Percentiles rank a stretch among this genome's conserved stretches.
phyloP scores from a whole-genome alignment of 805 yeast genomes.

The Kuraishia molischiana region DNA sequence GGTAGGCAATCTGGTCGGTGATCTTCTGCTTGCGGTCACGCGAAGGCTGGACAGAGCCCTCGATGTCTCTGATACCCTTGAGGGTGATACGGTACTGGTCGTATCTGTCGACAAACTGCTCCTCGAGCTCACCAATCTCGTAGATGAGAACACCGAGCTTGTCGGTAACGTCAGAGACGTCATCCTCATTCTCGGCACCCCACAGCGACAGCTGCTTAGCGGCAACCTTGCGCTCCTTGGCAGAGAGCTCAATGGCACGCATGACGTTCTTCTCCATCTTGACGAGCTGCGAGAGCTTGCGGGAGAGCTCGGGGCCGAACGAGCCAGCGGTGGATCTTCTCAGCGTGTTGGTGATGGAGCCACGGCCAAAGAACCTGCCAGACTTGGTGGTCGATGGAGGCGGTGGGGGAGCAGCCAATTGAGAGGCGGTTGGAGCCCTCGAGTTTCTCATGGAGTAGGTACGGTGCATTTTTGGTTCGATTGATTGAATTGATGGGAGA shows the following conservation, averaged over 20 bases:
- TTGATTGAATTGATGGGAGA: neutral
- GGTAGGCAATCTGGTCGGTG: slow-evolving; percentile 94
- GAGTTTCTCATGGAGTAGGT: slow-evolving; percentile 72
- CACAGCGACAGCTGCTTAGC: slow-evolving; percentile 95
- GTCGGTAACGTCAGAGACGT: slow-evolving; percentile 93
- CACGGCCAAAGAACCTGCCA: slow-evolving; percentile 64
- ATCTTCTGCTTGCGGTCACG: slow-evolving; percentile 97
- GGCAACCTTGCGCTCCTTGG: slow-evolving; percentile 90
- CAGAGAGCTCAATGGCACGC: slow-evolving; percentile 87
- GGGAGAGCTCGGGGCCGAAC: slow-evolving; percentile 89
- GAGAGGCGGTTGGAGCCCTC: slow-evolving; percentile 79
- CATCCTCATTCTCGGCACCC: slow-evolving; percentile 98
- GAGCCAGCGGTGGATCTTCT: slow-evolving; percentile 85
- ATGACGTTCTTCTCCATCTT: slow-evolving; percentile 95
- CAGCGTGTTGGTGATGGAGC: slow-evolving; percentile 57
- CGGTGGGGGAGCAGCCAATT: slow-evolving; percentile 71
- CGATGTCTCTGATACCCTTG: slow-evolving; percentile 92
- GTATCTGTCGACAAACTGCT: slow-evolving; percentile 95
- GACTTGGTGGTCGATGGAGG: slow-evolving; percentile 69
- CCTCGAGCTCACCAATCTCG: slow-evolving; percentile 97
- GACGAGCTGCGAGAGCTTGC: slow-evolving; percentile 83
- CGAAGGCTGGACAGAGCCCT: slow-evolving; percentile 95
- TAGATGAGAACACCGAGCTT: slow-evolving; percentile 91
- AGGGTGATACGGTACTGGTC: slow-evolving; percentile 96
- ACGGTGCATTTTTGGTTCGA: slow-evolving; percentile 55